Evolutionary conservation across 352 stramenopile species (phyloP).

Genomic region (Phytophthora citrophthora): DNA sequence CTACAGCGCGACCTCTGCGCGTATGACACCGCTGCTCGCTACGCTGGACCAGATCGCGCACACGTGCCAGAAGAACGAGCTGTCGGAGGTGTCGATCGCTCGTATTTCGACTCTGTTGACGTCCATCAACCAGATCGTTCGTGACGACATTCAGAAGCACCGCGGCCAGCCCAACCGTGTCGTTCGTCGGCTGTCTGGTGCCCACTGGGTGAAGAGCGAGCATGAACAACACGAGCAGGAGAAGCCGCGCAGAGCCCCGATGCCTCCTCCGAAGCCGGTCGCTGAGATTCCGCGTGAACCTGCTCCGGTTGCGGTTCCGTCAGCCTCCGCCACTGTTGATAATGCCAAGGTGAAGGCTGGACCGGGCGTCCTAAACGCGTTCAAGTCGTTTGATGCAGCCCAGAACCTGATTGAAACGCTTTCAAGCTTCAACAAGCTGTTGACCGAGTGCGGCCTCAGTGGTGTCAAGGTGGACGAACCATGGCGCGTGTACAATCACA

Average conservation of each 20-base stretch:
- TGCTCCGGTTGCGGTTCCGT: slow-evolving; percentile 17
- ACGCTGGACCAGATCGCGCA: slow-evolving; percentile 58
- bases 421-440: slow-evolving; percentile 58
- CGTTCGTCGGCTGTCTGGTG: slow-evolving; percentile 54
- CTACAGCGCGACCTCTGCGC: slow-evolving; percentile 32
- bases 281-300: slow-evolving; percentile 27
- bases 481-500: slow-evolving; percentile 69
- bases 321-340: slow-evolving; percentile 37
- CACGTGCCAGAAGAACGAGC: slow-evolving; percentile 61
- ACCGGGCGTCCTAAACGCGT: slow-evolving; percentile 55
- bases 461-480: slow-evolving; percentile 58
- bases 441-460: slow-evolving; percentile 60
- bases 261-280: slow-evolving; percentile 19
- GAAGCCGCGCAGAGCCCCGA: slow-evolving; percentile 14
- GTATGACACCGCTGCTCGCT: slow-evolving; percentile 50
- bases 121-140: slow-evolving; percentile 73
- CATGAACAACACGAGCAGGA: slow-evolving; percentile 27
- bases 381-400: slow-evolving; percentile 66
- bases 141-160: slow-evolving; percentile 64
- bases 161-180: slow-evolving; percentile 41
- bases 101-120: slow-evolving; percentile 70
- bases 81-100: slow-evolving; percentile 68
- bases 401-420: slow-evolving; percentile 71
- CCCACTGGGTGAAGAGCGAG: slow-evolving; percentile 34
- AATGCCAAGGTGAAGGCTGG: slow-evolving; percentile 47